A percentile compares a stretch with the other conserved stretches of the same genome.
Conservation (phyloP, 2,329 filamentous ascomycete species). For the Aspergillaceae sp. region DNA sequence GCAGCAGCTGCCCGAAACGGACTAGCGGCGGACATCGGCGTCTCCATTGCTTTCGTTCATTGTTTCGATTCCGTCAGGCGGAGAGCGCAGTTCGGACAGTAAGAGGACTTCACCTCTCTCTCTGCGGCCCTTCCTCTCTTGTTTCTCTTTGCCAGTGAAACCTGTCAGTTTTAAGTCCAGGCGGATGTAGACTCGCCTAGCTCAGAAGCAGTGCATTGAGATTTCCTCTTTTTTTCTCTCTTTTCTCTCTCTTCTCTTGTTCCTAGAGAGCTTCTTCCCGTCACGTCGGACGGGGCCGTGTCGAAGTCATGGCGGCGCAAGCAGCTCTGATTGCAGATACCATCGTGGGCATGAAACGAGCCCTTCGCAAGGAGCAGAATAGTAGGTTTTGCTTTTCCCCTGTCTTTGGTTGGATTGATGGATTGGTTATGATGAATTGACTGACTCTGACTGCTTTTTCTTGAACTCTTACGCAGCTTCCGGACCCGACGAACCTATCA, state of each 20-base stretch:
- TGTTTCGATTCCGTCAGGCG: constrained; percentile 10
- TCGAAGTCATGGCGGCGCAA: constrained; percentile 34
- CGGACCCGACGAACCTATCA: constrained; percentile 45
- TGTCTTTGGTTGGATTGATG: constrained; percentile 3
- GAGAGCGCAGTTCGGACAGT: constrained; percentile 6
- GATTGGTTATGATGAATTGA: neutral
- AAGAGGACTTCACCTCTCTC: neutral
- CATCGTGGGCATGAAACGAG: constrained; percentile 47
- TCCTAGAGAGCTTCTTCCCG: neutral
- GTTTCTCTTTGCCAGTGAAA: no score
- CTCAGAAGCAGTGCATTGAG: no score
- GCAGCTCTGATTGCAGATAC: constrained; percentile 44
- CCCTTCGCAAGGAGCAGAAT: constrained; percentile 40
- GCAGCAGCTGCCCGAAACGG: constrained; percentile 4
- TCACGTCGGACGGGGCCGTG: neutral
- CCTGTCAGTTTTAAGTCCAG: no score
- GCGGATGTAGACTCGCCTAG: no score
- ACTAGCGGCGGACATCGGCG: constrained; percentile 15
- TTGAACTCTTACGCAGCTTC: constrained; percentile 19
- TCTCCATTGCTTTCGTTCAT: constrained; percentile 1
- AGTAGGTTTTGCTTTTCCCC: constrained; percentile 8
- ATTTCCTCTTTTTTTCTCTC: neutral
- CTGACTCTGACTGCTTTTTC: constrained; percentile 1
- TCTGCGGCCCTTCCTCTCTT: no score
- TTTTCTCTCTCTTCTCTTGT: neutral